phyloP scores from a whole-genome alignment of 768 basidiomycete genomes.

The Mycena polygramma region DNA sequence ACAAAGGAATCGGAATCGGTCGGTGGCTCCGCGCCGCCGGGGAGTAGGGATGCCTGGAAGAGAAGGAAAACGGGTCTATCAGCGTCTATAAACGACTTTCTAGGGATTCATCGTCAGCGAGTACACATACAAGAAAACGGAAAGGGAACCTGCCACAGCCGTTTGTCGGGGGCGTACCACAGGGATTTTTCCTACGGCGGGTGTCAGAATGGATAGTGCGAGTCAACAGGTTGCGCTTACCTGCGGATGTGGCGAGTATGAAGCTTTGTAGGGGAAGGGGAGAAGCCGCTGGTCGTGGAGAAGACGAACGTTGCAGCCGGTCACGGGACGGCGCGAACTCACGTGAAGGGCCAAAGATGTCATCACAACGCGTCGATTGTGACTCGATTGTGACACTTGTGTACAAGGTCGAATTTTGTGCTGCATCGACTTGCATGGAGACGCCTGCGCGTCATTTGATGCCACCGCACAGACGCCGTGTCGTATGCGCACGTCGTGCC shows the following conservation, averaged over 20 bases:
- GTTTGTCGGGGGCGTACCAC: not conserved
- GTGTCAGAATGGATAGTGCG: not conserved
- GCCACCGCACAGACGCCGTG: too few relatives aligned
- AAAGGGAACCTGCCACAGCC: not conserved
- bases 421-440: too few relatives aligned
- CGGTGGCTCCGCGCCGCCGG: not conserved
- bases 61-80: too few relatives aligned
- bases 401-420: too few relatives aligned
- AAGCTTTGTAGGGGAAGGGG: not conserved
- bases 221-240: not conserved
- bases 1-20: not conserved
- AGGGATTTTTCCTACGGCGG: not conserved
- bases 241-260: not conserved
- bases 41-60: not conserved
- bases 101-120: not conserved
- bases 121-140: too few relatives aligned
- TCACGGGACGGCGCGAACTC: conserved; percentile 6
- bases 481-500: too few relatives aligned
- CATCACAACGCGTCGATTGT: conserved; percentile 1
- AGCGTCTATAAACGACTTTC: not conserved
- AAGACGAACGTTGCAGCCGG: conserved; percentile 16
- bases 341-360: not conserved
- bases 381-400: too few relatives aligned
- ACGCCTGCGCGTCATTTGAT: too few relatives aligned
- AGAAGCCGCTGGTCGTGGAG: conserved; percentile 3